A percentile compares a stretch with the other conserved stretches of the same genome.
These are phyloP conservation scores for Cladophialophora yegresii DNA, from an alignment of 2,329 filamentous ascomycete species.

Conservation along the genomic window DNA sequence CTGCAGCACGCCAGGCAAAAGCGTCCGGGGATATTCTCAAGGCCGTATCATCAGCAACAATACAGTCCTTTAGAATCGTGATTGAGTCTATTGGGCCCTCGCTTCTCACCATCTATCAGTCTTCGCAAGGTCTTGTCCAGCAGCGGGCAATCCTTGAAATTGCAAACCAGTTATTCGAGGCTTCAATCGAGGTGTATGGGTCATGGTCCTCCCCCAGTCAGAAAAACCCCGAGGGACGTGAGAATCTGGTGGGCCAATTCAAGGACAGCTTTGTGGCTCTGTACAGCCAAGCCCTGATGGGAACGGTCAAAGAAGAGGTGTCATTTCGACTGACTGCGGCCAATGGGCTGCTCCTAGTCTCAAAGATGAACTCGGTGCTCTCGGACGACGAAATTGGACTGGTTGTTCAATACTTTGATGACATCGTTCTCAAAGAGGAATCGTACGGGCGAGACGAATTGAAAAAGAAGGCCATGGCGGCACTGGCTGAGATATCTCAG, in stretches of 20 bases:
- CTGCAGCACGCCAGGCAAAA: conserved; percentile 68
- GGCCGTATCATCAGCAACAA: conserved; percentile 58
- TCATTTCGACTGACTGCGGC: conserved; percentile 54
- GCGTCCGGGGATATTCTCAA: conserved; percentile 63
- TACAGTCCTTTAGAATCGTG: conserved; percentile 57
- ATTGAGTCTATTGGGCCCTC: conserved; percentile 59
- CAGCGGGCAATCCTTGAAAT: conserved; percentile 64
- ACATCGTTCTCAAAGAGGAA: conserved; percentile 62
- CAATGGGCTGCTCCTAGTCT: conserved; percentile 51
- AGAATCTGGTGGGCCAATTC: conserved; percentile 51
- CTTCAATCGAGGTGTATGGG: conserved; percentile 60
- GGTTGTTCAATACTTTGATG: conserved; percentile 60
- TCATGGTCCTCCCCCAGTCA: conserved; percentile 54
- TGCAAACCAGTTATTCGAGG: conserved; percentile 58
- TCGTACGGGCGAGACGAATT: conserved; percentile 59
- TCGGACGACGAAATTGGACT: conserved; percentile 56
- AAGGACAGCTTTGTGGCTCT: conserved; percentile 57
- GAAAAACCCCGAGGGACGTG: conserved; percentile 38
- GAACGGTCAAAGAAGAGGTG: conserved; percentile 53
- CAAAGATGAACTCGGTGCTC: conserved; percentile 51
- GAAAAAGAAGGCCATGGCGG: conserved; percentile 59
- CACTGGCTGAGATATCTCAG: conserved; percentile 62
- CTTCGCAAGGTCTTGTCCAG: conserved; percentile 63
- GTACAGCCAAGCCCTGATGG: conserved; percentile 58
- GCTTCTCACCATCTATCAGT: conserved; percentile 62